Evolutionary conservation across 768 basidiomycete genomes (phyloP).

Genomic region (Lactifluus echinatus): DNA sequence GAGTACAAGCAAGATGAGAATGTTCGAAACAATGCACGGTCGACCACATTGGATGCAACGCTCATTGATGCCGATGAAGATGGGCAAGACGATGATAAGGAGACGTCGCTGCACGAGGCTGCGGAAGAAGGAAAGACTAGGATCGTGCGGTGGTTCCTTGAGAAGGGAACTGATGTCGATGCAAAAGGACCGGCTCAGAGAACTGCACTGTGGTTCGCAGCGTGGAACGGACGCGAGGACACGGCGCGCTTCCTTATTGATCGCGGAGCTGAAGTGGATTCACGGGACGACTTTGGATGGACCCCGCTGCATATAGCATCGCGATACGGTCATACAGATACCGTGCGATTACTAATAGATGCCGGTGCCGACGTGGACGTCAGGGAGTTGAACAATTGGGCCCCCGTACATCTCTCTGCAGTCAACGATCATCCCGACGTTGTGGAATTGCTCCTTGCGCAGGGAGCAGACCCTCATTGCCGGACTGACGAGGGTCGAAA

Average conservation of each 20-base stretch:
- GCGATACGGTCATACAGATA: background rate
- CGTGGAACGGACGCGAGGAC: background rate
- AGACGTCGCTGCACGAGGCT: background rate
- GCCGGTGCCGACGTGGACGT: background rate
- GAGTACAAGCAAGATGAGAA: background rate
- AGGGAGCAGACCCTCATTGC: background rate
- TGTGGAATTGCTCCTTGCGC: background rate
- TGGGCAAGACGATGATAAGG: background rate
- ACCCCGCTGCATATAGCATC: background rate
- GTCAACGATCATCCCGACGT: background rate
- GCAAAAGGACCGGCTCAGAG: too few relatives aligned
- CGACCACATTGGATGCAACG: background rate
- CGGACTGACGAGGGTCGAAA: background rate
- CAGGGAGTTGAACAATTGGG: too few relatives aligned
- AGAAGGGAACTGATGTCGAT: background rate
- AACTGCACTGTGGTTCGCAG: background rate
- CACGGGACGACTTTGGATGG: background rate
- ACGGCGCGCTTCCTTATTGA: background rate
- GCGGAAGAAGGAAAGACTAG: background rate
- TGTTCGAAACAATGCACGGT: background rate
- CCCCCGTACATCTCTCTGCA: background rate
- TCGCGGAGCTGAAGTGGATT: background rate
- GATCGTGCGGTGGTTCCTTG: background rate
- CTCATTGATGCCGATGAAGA: background rate
- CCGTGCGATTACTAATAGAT: background rate